phyloP scores from a whole-genome alignment of 2,329 filamentous ascomycete genomes.

The Lithohypha guttulata region DNA sequence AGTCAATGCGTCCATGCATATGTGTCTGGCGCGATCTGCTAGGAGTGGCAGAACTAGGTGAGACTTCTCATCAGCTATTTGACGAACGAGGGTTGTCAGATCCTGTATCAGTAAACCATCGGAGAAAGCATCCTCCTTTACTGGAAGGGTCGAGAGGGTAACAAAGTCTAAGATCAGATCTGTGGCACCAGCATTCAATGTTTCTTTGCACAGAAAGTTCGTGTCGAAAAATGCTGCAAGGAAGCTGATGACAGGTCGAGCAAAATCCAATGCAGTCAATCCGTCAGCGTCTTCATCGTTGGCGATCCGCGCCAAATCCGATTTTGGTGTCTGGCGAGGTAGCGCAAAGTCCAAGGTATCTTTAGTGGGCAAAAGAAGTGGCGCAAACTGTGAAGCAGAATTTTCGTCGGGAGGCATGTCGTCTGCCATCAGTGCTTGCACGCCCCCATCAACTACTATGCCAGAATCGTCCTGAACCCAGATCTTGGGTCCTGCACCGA shows the following conservation, averaged over 20 bases:
- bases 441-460: constrained; percentile 45
- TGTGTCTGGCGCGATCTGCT: constrained; percentile 59
- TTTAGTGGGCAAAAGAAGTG: constrained; percentile 28
- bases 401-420: constrained; percentile 11
- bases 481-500: constrained; percentile 69
- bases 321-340: constrained; percentile 9
- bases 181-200: constrained; percentile 61
- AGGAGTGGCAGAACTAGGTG: constrained; percentile 73
- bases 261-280: constrained; percentile 54
- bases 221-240: constrained; percentile 68
- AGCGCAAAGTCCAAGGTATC: constrained; percentile 23
- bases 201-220: constrained; percentile 56
- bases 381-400: constrained; percentile 8
- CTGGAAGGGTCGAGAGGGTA: constrained; percentile 66
- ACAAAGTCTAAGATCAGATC: constrained; percentile 77
- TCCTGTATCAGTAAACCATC: constrained; percentile 53
- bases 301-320: constrained; percentile 32
- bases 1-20: constrained; percentile 53
- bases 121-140: constrained; percentile 15
- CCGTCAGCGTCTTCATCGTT: constrained; percentile 41
- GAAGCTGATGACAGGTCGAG: constrained; percentile 68
- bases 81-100: constrained; percentile 62
- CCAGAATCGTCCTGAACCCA: constrained; percentile 51
- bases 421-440: constrained; percentile 16
- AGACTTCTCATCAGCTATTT: constrained; percentile 69